Conservation (phyloP, 768 basidiomycete genomes). For the Piloderma croceum region DNA sequence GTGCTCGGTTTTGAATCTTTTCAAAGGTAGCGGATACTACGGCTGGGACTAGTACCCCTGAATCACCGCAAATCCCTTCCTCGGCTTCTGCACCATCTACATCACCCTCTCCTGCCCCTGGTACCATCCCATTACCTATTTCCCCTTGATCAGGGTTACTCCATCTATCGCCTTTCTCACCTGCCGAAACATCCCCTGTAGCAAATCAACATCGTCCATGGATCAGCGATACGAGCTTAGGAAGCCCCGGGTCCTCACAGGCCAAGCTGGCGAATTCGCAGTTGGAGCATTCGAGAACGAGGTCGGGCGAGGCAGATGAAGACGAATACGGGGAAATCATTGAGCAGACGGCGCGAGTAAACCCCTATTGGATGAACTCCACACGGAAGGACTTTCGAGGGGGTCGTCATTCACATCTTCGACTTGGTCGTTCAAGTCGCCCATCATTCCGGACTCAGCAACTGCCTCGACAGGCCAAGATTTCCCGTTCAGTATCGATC, state of each 20-base stretch:
- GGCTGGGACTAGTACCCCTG: neutral
- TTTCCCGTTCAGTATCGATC: conserved; percentile 69
- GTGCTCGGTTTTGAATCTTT: conserved; percentile 67
- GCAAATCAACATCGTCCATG: conserved; percentile 19
- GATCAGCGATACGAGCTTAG: too few species aligned
- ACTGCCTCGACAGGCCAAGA: conserved; percentile 8
- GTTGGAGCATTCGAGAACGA: too few species aligned
- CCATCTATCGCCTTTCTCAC: neutral
- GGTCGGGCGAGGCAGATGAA: conserved; percentile 35
- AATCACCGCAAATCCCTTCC: conserved; percentile 8
- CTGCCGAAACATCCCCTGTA: neutral
- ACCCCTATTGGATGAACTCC: conserved; percentile 1
- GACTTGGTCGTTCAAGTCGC: conserved; percentile 41
- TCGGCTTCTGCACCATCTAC: conserved; percentile 14
- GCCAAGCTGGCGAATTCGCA: too few species aligned
- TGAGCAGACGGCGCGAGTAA: neutral
- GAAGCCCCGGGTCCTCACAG: too few species aligned
- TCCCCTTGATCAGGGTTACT: neutral
- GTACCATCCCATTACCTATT: neutral
- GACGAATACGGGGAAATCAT: conserved; percentile 40
- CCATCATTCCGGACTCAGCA: conserved; percentile 19
- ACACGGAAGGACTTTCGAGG: conserved; percentile 20
- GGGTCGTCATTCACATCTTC: conserved; percentile 39
- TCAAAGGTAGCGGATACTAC: conserved; percentile 45
- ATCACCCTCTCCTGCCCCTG: neutral